Percentiles rank a stretch among this genome's conserved stretches.
These are phyloP conservation scores for Kodamaea sagamina DNA, from an alignment of 805 yeast genomes.

Conservation along the genomic window DNA sequence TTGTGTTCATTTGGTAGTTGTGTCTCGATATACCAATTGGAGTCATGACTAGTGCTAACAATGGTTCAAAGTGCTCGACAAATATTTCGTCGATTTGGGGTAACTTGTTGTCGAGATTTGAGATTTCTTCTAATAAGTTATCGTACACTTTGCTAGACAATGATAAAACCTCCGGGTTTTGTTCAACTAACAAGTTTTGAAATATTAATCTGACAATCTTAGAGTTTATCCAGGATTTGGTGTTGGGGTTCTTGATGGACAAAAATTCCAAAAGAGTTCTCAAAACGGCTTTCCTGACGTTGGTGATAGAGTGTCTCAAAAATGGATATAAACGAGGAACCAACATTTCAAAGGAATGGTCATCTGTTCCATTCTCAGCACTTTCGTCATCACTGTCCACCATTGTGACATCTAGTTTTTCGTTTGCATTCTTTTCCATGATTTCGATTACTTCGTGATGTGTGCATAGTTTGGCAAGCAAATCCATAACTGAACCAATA, in stretches of 20 bases:
- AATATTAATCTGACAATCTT: conserved; percentile 72
- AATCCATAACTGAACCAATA: conserved; percentile 94
- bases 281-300: conserved; percentile 86
- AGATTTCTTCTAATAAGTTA: conserved; percentile 51
- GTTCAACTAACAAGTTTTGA: conserved; percentile 89
- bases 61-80: conserved; percentile 56
- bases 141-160: conserved; percentile 65
- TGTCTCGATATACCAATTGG: conserved; percentile 94
- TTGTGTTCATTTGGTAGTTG: conserved; percentile 78
- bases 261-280: conserved; percentile 79
- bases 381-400: conserved; percentile 8
- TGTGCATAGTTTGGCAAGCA: conserved; percentile 82
- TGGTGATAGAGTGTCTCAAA: conserved; percentile 87
- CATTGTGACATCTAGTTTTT: conserved; percentile 20
- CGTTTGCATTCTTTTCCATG: conserved; percentile 62
- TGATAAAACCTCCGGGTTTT: conserved; percentile 68
- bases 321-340: conserved; percentile 94
- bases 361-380: conserved; percentile 20
- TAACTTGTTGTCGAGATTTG: conserved; percentile 26
- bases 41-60: conserved; percentile 73
- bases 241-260: conserved; percentile 49
- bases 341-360: conserved; percentile 59
- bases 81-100: conserved; percentile 54
- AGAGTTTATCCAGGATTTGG: conserved; percentile 76
- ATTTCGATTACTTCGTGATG: conserved; percentile 74